These are phyloP conservation scores for Lindgomyces ingoldianus DNA, from an alignment of 495 filamentous ascomycete genomes.

Conservation along the genomic window DNA sequence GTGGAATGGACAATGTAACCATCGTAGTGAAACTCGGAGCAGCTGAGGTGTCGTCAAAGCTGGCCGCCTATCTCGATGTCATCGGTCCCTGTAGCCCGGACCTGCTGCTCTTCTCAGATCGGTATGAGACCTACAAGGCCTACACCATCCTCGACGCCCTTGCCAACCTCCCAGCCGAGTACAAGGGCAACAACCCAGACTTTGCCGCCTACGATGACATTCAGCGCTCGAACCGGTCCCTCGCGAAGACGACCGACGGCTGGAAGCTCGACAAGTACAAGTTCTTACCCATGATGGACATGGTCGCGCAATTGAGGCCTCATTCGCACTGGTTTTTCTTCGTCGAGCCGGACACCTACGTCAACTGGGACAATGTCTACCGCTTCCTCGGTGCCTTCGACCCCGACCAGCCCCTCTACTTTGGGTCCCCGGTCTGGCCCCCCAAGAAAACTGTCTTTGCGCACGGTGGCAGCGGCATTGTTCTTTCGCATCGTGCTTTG, in stretches of 20 bases:
- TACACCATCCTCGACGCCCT: constrained; percentile 57
- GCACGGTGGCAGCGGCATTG: constrained; percentile 34
- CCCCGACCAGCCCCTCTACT: constrained; percentile 52
- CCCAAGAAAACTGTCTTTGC: constrained; percentile 32
- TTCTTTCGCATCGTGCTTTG: constrained; percentile 26
- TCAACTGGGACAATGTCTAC: constrained; percentile 64
- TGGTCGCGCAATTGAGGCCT: constrained; percentile 54
- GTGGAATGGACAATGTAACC: constrained; percentile 23
- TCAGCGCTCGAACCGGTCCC: constrained; percentile 49
- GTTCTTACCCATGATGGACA: constrained; percentile 65
- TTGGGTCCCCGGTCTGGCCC: constrained; percentile 58
- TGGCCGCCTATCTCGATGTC: constrained; percentile 59
- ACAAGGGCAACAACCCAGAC: constrained; percentile 44
- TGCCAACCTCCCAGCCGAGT: constrained; percentile 44
- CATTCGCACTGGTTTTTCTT: constrained; percentile 66
- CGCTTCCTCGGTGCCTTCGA: constrained; percentile 57
- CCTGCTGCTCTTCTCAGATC: constrained; percentile 61
- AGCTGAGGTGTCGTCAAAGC: constrained; percentile 52
- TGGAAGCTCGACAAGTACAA: constrained; percentile 74
- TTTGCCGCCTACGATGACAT: constrained; percentile 57
- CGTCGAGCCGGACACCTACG: constrained; percentile 68
- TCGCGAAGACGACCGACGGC: constrained; percentile 42
- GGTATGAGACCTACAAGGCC: constrained; percentile 53
- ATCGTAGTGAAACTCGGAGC: constrained; percentile 61
- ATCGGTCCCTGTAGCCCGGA: constrained; percentile 54